Percentiles rank a stretch among this genome's conserved stretches.
Evolutionary conservation across 1,139 yeast genomes (phyloP).

Genomic region (Suhomyces bokatorum): DNA sequence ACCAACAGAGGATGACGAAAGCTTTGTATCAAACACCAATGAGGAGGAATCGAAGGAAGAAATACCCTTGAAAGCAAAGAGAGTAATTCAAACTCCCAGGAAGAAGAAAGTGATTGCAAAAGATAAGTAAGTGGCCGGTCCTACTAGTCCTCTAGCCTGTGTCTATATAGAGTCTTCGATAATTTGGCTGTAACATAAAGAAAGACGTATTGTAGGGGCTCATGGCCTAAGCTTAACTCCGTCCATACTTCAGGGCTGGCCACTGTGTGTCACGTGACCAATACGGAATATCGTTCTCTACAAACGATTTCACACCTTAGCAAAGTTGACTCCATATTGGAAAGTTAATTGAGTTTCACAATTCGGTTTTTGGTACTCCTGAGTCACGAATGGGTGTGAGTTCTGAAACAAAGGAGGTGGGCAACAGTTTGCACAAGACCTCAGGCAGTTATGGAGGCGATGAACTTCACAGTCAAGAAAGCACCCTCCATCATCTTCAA

Average conservation of each 20-base stretch:
- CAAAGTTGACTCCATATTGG: no score
- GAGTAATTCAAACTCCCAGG: background rate
- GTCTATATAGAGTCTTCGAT: background rate
- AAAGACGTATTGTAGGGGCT: no score
- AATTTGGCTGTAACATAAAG: background rate
- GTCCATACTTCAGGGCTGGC: no score
- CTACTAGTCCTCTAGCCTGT: conserved; percentile 2
- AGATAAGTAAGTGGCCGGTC: conserved; percentile 1
- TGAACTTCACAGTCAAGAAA: background rate
- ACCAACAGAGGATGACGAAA: conserved; percentile 5
- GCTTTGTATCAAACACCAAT: background rate
- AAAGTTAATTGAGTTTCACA: background rate
- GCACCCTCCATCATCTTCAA: background rate
- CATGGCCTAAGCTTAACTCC: no score
- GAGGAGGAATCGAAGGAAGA: background rate
- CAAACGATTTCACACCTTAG: no score
- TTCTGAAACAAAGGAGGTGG: background rate
- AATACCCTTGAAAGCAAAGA: background rate
- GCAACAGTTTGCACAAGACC: background rate
- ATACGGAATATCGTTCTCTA: no score
- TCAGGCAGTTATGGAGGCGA: background rate
- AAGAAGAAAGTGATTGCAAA: background rate
- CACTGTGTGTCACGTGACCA: no score
- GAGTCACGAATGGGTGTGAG: background rate
- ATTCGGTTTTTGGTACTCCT: background rate